Percentiles rank a stretch among this genome's conserved stretches.
These are phyloP conservation scores for Camellia oleifera DNA, from an alignment of 179 eudicot species.

Conservation along the genomic window DNA sequence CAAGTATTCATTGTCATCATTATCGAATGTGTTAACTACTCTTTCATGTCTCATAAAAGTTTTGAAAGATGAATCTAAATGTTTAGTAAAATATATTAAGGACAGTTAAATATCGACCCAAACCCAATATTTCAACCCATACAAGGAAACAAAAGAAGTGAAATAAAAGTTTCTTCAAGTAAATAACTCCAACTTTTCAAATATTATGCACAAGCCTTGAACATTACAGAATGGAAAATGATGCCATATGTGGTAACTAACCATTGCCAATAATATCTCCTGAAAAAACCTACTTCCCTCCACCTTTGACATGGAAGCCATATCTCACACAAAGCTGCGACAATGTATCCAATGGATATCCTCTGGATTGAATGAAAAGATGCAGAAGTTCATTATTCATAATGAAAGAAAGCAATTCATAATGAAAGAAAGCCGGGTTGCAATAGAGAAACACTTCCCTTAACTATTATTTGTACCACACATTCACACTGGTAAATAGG, in stretches of 20 bases:
- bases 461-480: background rate
- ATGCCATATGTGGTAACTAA: constrained; percentile 29
- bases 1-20: constrained; percentile 9
- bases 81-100: background rate
- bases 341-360: constrained; percentile 71
- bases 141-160: background rate
- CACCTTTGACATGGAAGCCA: constrained; percentile 72
- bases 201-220: constrained; percentile 8
- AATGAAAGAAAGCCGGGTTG: background rate
- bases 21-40: background rate
- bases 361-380: constrained; percentile 43
- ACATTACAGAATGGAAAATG: background rate
- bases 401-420: background rate
- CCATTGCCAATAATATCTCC: constrained; percentile 68
- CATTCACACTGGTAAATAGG: background rate
- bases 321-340: constrained; percentile 82
- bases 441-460: background rate
- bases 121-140: background rate
- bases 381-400: background rate
- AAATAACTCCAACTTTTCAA: background rate
- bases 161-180: background rate
- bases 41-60: background rate
- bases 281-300: constrained; percentile 32
- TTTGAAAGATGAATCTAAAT: background rate
- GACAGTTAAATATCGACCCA: background rate